Evolutionary conservation across 1,284 basidiomycete species (phyloP).

Genomic region (Sporisorium exsertum): DNA sequence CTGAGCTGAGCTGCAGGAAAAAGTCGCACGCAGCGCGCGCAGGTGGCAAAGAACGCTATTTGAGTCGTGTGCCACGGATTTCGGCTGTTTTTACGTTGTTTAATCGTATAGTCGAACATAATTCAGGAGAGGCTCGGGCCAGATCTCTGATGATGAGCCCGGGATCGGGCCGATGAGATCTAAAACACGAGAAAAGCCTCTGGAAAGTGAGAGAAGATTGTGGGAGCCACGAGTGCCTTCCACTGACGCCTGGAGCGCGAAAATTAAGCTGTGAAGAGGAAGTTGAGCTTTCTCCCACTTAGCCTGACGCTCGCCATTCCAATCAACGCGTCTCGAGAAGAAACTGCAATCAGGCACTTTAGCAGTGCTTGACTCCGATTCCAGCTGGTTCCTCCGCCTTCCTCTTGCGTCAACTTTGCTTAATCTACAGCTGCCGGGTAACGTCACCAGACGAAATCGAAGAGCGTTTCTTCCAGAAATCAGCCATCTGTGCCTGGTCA

Average conservation of each 20-base stretch:
- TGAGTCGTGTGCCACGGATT: not conserved
- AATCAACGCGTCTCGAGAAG: constrained; percentile 10
- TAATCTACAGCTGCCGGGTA: constrained; percentile 10
- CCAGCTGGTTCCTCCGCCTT: constrained; percentile 40
- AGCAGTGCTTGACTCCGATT: constrained; percentile 19
- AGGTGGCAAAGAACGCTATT: not conserved
- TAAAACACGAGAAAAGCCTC: not conserved
- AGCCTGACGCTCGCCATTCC: not conserved
- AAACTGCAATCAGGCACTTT: constrained; percentile 9
- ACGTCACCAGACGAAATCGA: constrained; percentile 22
- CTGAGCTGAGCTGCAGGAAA: not conserved
- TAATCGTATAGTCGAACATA: not conserved
- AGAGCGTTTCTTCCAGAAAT: not conserved
- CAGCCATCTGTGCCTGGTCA: not conserved
- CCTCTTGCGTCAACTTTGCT: constrained; percentile 34
- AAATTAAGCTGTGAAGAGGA: constrained; percentile 14
- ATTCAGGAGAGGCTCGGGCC: not conserved
- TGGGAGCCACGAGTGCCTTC: constrained; percentile 24
- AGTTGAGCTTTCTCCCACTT: constrained; percentile 12
- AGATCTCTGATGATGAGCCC: not conserved
- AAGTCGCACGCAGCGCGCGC: no score
- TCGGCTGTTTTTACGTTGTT: not conserved
- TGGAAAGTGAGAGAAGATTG: constrained; percentile 31
- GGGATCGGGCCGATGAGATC: not conserved
- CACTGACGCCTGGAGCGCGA: constrained; percentile 3